These are phyloP conservation scores for Yueomyces sinensis DNA, from an alignment of 805 yeast genomes.

Conservation along the genomic window DNA sequence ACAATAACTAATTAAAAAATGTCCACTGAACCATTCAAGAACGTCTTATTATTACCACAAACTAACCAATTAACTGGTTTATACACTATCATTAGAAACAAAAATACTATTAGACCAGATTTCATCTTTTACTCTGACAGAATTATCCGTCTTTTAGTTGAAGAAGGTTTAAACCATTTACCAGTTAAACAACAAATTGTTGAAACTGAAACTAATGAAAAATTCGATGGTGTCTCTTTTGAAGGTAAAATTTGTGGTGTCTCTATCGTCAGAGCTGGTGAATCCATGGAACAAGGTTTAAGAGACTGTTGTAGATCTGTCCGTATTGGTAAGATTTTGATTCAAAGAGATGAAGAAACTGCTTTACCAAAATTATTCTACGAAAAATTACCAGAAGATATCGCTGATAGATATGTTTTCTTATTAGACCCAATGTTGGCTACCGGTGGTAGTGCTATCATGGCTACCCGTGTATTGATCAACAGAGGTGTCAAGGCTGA, in stretches of 20 bases:
- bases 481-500: conserved; percentile 80
- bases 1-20: too few species aligned
- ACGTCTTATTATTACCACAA: conserved; percentile 66
- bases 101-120: conserved; percentile 71
- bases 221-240: conserved; percentile 66
- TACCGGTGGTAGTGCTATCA: conserved; percentile 95
- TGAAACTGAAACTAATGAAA: conserved; percentile 63
- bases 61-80: conserved; percentile 83
- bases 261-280: conserved; percentile 96
- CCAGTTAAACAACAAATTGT: conserved; percentile 68
- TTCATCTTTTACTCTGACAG: conserved; percentile 93
- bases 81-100: conserved; percentile 82
- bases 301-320: conserved; percentile 96
- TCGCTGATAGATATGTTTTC: conserved; percentile 76
- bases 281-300: conserved; percentile 96
- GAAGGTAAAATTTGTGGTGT: conserved; percentile 96
- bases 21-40: conserved; percentile 21
- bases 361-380: conserved; percentile 85
- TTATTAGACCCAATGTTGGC: conserved; percentile 96
- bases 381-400: conserved; percentile 90
- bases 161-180: conserved; percentile 85
- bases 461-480: conserved; percentile 88
- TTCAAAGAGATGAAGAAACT: conserved; percentile 97
- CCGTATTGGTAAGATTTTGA: conserved; percentile 88
- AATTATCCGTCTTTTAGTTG: conserved; percentile 85